Base-by-base conservation (phyloP, 768 basidiomycete genomes). In the Tulasnella sp. region DNA sequence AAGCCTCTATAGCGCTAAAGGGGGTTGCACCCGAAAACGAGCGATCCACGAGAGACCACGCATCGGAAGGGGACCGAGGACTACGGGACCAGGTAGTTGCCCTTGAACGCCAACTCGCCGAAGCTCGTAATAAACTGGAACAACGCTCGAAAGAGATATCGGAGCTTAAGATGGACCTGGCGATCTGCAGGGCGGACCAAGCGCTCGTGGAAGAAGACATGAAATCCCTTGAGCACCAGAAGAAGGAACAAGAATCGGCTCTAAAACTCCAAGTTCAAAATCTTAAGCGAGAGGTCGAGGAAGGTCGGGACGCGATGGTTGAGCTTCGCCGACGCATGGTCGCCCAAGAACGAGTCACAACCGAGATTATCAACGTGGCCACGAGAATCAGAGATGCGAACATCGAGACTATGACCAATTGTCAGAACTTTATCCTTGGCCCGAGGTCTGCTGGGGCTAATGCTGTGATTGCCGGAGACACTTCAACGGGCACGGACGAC, bases 61-160 rank as follows among this genome's bases (percentile, higher is more conserved):
- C 93, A 9, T 90, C 89, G 19, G 83, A 84, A 56, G 2, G 97
- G 98, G 85, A 94, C 96, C 18, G 95, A 98, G 83, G 94, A 95
- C 0, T 96, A 98, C 84, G 90, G 95, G 9, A 95, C 96, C 0
- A n/a, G n/a, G n/a, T n/a, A n/a, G n/a, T n/a, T n/a, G 95, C 97
- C 21, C 87, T 98, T 72, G 96, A 98, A 85, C 91, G 96, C 74
- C 93, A 96, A 84, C 92, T 93, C 84, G 90, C 89, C 56, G 93
- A 94, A 83, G 86, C 94, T 46, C 89, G 89, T 81, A 90, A 90
- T 0, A 87, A 88, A 10, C 85, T 92, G 75, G 93, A 92, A 77
- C 87, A 88, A 79, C 87, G 88, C 19, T 89, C 90, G 77, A 88
- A 89, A 14, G 89, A 92, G 81, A 83, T 94, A 24, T 91, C 91